Conservation (phyloP, 73 alveolate genomes). For the Paramecium tetraurelia region DNA sequence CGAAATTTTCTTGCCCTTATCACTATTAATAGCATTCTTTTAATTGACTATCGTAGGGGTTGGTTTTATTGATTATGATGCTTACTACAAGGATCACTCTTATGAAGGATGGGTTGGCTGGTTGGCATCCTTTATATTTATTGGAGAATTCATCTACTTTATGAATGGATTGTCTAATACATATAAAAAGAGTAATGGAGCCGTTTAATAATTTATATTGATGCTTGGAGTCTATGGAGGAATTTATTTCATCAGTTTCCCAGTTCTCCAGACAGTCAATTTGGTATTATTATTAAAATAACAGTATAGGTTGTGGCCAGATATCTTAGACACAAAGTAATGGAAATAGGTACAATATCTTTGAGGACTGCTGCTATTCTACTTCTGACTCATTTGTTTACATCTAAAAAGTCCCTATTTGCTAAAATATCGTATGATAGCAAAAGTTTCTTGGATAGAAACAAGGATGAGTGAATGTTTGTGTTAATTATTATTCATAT, state of each 20-base stretch:
- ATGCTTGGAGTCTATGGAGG: conserved; percentile 12
- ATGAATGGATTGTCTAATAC: not conserved
- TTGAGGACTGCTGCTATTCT: conserved; percentile 21
- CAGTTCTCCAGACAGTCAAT: conserved; percentile 4
- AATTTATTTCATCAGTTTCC: not conserved
- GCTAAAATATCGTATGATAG: not conserved
- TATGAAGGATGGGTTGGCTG: conserved; percentile 63
- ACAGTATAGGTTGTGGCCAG: not conserved
- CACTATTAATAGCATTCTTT: conserved; percentile 33
- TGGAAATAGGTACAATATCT: conserved; percentile 10
- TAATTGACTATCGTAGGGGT: conserved; percentile 60
- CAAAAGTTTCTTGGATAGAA: conserved; percentile 33
- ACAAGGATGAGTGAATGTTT: conserved; percentile 11
- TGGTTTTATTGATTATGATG: conserved; percentile 53
- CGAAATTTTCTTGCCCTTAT: conserved; percentile 43
- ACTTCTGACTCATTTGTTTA: conserved; percentile 1
- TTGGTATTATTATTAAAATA: not conserved
- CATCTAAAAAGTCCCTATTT: not conserved
- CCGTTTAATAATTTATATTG: not conserved
- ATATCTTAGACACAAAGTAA: conserved; percentile 14
- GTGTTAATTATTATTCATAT: not conserved
- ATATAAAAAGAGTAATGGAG: not conserved
- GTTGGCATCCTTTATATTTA: conserved; percentile 9
- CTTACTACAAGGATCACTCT: conserved; percentile 30
- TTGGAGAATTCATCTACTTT: conserved; percentile 16